A percentile compares a stretch with the other conserved stretches of the same genome.
Conservation (phyloP, 148 eudicot species). For the Hydrangea macrophylla region DNA sequence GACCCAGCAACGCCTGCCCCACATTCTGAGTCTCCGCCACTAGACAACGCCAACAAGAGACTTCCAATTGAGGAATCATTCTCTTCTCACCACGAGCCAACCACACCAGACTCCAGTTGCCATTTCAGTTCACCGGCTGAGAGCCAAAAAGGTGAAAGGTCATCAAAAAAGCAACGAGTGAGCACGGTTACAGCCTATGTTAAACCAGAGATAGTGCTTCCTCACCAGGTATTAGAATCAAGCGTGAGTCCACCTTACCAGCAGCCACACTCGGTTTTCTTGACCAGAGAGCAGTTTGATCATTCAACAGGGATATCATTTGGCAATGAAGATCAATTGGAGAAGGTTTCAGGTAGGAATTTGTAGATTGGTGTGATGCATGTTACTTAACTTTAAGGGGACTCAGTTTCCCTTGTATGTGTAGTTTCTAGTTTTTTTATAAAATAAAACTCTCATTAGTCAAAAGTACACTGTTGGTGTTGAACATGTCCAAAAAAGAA, state of each 20-base stretch:
- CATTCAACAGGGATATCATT: constrained; percentile 28
- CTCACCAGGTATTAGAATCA: constrained; percentile 44
- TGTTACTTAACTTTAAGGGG: not conserved
- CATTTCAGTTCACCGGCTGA: constrained; percentile 24
- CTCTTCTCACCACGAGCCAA: constrained; percentile 41
- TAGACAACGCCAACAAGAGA: constrained; percentile 33
- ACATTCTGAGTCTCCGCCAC: constrained; percentile 35
- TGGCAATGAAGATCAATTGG: constrained; percentile 23
- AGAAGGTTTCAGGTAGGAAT: constrained; percentile 20
- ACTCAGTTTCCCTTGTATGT: constrained; percentile 4
- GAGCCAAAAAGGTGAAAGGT: constrained; percentile 31
- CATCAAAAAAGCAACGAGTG: constrained; percentile 37
- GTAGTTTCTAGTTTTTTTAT: not conserved
- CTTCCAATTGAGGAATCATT: constrained; percentile 38
- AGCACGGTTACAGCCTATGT: constrained; percentile 16
- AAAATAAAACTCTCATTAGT: not conserved
- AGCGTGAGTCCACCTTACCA: constrained; percentile 39
- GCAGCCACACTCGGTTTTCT: constrained; percentile 31
- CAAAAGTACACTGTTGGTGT: not conserved
- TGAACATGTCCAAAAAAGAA: too few relatives aligned
- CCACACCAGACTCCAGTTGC: constrained; percentile 48
- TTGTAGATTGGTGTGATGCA: constrained; percentile 4
- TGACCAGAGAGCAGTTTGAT: constrained; percentile 28
- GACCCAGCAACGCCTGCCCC: constrained; percentile 62
- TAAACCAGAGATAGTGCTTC: constrained; percentile 27